These are phyloP conservation scores for Daldinia caldariorum DNA, from an alignment of 495 filamentous ascomycete species.

Conservation along the genomic window DNA sequence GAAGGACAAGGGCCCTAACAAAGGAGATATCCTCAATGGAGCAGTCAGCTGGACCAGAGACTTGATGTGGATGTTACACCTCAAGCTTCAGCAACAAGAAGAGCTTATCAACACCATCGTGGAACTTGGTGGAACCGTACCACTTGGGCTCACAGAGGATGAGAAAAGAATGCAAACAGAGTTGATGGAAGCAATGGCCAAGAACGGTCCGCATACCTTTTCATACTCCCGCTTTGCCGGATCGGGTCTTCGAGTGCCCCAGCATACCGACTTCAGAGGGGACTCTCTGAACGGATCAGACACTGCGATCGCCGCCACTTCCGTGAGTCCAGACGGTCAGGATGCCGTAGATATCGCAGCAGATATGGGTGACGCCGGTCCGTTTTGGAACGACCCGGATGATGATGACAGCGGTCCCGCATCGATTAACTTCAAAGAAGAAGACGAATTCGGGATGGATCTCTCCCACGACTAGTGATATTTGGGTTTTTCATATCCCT, in stretches of 20 bases:
- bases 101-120: slow-evolving; percentile 78
- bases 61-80: slow-evolving; percentile 93
- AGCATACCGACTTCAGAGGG: slow-evolving; percentile 91
- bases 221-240: slow-evolving; percentile 86
- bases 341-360: slow-evolving; percentile 64
- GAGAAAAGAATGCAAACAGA: slow-evolving; percentile 95
- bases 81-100: slow-evolving; percentile 87
- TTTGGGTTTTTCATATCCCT: slow-evolving; percentile 11
- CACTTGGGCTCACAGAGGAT: slow-evolving; percentile 88
- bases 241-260: slow-evolving; percentile 86
- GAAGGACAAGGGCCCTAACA: slow-evolving; percentile 98
- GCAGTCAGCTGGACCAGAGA: slow-evolving; percentile 97
- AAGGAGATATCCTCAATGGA: slow-evolving; percentile 97
- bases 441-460: slow-evolving; percentile 90
- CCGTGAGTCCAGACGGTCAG: slow-evolving; percentile 77
- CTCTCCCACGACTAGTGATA: slow-evolving; percentile 40
- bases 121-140: slow-evolving; percentile 75
- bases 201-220: slow-evolving; percentile 76
- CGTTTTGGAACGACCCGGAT: slow-evolving; percentile 77
- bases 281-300: slow-evolving; percentile 67
- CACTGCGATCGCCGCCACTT: slow-evolving; percentile 50
- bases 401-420: slow-evolving; percentile 66
- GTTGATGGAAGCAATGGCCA: slow-evolving; percentile 82
- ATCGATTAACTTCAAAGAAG: slow-evolving; percentile 82
- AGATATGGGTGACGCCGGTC: slow-evolving; percentile 63